Evolutionary conservation across 164 flowering plant species (phyloP), one percentile per base, ranked within the genome.

Genomic region (Chimonanthus praecox): DNA sequence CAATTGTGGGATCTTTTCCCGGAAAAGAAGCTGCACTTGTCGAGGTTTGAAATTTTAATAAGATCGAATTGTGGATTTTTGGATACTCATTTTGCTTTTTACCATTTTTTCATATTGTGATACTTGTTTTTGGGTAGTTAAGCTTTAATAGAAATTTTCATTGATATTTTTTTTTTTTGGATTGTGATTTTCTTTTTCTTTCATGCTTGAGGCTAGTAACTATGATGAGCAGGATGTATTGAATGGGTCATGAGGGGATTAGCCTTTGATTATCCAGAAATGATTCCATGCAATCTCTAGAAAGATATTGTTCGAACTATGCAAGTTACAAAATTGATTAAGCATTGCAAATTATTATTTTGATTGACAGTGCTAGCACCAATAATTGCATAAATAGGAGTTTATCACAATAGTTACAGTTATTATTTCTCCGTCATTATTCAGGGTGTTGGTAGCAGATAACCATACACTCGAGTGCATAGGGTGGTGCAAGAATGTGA

Each of bases 1-100:
- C 98, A 5, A 87, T 96, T 49, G 84, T 92, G 74, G 99, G 97
- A 65, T 83, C 98, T 18, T 92, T 94, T 77, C 84, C 94, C 6
- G 80, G 97, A 78, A 92, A 89, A 78, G 98, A 92, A 82, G 99
- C 97, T 65, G 90, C 90, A 54, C 89, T 96, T 1, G 95, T 96
- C 2, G 99, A 96, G 99, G 99, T 93, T 81, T 21, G 47, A 21
- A 15, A 47, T 33, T 51, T 5, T 7, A 6, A 11, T 69, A 54
- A 51, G 9, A 10, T 11, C 11, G 58, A 51, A 51, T 10, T 51
- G 6, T 15, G 9, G 16, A 51, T 10, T 51, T 51, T 3, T 15
- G 13, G 58, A 51, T 51, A 5, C 58, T 4, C 13, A 15, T 51
- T 51, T 51, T 51, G 58, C 9, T 10, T 51, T 51, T 51, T 51